These are phyloP conservation scores for Suillus paluster DNA, from an alignment of 768 basidiomycete species.

Conservation along the genomic window DNA sequence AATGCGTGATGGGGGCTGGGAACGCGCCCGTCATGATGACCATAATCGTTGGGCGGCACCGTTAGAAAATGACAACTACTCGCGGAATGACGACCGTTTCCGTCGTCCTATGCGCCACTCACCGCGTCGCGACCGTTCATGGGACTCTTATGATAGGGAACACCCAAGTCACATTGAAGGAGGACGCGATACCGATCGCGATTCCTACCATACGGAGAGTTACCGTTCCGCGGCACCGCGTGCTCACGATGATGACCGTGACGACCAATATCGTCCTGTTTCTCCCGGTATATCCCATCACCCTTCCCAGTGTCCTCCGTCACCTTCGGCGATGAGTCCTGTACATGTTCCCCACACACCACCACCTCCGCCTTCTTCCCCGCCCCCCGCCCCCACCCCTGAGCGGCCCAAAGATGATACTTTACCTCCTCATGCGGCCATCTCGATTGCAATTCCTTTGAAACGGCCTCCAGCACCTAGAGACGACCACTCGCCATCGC, in stretches of 20 bases:
- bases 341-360: conserved; percentile 13
- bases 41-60: conserved; percentile 14
- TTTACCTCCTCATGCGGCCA: conserved; percentile 42
- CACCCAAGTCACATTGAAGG: conserved; percentile 13
- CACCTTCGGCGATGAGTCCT: conserved; percentile 11
- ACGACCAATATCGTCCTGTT: conserved; percentile 22
- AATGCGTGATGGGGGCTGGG: conserved; percentile 41
- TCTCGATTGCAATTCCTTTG: conserved; percentile 46
- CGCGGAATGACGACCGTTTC: conserved; percentile 14
- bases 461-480: conserved; percentile 53
- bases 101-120: conserved; percentile 17
- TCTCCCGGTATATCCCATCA: conserved; percentile 24
- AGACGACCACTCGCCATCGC: conserved; percentile 49
- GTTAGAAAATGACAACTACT: conserved; percentile 12
- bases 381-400: conserved; percentile 44
- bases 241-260: conserved; percentile 13
- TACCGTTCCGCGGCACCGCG: conserved; percentile 15
- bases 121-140: conserved; percentile 19
- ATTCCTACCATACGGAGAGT: conserved; percentile 4
- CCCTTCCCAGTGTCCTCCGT: conserved; percentile 24
- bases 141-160: conserved; percentile 16
- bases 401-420: conserved; percentile 35
- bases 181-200: conserved; percentile 13
- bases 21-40: conserved; percentile 29
- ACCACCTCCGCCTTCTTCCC: conserved; percentile 28